A percentile compares a stretch with the other conserved stretches of the same genome.
Conservation (phyloP, 176 grass and related monocot species). For the Panicum miliaceum region DNA sequence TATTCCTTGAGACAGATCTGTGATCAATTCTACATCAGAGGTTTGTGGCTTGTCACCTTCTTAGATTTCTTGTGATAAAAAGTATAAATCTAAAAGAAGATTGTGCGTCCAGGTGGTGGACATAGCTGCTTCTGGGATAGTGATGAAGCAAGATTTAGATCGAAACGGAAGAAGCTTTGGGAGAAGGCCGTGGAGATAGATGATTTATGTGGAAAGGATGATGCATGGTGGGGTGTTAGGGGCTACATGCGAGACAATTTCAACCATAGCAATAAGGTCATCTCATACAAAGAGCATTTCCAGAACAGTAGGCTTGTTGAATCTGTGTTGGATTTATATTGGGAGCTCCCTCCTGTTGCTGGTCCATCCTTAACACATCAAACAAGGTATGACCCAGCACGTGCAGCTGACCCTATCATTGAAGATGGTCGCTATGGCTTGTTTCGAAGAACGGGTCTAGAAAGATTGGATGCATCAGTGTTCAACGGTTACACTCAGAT, state of each 20-base stretch:
- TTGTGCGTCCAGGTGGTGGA: slow-evolving; percentile 58
- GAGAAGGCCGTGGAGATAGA: slow-evolving; percentile 81
- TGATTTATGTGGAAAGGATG: slow-evolving; percentile 69
- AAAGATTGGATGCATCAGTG: slow-evolving; percentile 65
- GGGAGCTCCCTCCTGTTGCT: slow-evolving; percentile 89
- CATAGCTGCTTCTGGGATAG: slow-evolving; percentile 85
- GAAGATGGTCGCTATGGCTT: slow-evolving; percentile 74
- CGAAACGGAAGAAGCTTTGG: slow-evolving; percentile 67
- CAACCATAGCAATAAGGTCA: slow-evolving; percentile 74
- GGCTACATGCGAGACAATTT: slow-evolving; percentile 85
- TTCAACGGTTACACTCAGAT: slow-evolving; percentile 96
- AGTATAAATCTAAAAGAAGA: not conserved
- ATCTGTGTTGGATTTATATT: slow-evolving; percentile 77
- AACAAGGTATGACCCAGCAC: slow-evolving; percentile 88
- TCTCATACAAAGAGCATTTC: slow-evolving; percentile 83
- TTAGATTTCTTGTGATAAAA: slow-evolving; percentile 13
- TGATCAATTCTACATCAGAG: slow-evolving; percentile 88
- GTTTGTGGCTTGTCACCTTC: slow-evolving; percentile 33
- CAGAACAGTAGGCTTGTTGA: slow-evolving; percentile 81
- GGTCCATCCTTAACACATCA: slow-evolving; percentile 91
- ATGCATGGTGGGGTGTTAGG: slow-evolving; percentile 90
- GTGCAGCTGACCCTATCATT: slow-evolving; percentile 71
- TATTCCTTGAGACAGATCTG: slow-evolving; percentile 94
- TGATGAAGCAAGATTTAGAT: slow-evolving; percentile 83
- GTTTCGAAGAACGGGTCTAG: slow-evolving; percentile 71